These are phyloP conservation scores for Cladophialophora carrionii DNA, from an alignment of 2,329 filamentous ascomycete species.

Conservation along the genomic window DNA sequence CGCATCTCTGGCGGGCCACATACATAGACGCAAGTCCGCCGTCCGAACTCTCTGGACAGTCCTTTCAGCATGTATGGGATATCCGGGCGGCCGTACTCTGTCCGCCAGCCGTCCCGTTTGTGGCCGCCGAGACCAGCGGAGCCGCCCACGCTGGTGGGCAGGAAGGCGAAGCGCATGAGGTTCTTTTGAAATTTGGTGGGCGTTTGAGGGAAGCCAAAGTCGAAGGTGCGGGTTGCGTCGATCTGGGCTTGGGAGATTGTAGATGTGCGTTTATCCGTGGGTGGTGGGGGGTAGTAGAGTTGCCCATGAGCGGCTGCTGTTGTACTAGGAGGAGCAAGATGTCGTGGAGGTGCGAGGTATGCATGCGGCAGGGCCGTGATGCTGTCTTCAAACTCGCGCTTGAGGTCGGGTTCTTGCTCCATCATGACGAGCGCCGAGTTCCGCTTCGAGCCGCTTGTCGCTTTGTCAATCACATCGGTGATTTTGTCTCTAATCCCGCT, in stretches of 20 bases:
- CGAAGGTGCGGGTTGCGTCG: slow-evolving; percentile 55
- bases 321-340: slow-evolving; percentile 20
- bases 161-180: slow-evolving; percentile 86
- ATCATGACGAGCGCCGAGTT: slow-evolving; percentile 77
- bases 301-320: slow-evolving; percentile 6
- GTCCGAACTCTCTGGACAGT: slow-evolving; percentile 78
- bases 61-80: slow-evolving; percentile 84
- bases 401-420: slow-evolving; percentile 77
- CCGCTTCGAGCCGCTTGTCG: slow-evolving; percentile 71
- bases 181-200: slow-evolving; percentile 88
- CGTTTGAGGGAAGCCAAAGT: slow-evolving; percentile 80
- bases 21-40: slow-evolving; percentile 85
- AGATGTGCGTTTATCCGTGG: slow-evolving; percentile 25
- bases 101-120: slow-evolving; percentile 75
- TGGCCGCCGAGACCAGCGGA: slow-evolving; percentile 2
- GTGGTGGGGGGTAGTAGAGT: slow-evolving; percentile 32
- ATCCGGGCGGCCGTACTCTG: slow-evolving; percentile 89
- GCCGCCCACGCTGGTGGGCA: slow-evolving; percentile 48
- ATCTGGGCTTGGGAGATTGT: slow-evolving; percentile 33
- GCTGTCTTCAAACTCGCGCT: slow-evolving; percentile 70
- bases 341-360: slow-evolving; percentile 39
- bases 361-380: slow-evolving; percentile 76
- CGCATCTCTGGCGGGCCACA: slow-evolving; percentile 88
- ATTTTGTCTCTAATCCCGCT: slow-evolving; percentile 75
- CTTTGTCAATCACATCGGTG: slow-evolving; percentile 82